Conservation (phyloP, 352 stramenopile species). For the Globisporangium lucens region DNA sequence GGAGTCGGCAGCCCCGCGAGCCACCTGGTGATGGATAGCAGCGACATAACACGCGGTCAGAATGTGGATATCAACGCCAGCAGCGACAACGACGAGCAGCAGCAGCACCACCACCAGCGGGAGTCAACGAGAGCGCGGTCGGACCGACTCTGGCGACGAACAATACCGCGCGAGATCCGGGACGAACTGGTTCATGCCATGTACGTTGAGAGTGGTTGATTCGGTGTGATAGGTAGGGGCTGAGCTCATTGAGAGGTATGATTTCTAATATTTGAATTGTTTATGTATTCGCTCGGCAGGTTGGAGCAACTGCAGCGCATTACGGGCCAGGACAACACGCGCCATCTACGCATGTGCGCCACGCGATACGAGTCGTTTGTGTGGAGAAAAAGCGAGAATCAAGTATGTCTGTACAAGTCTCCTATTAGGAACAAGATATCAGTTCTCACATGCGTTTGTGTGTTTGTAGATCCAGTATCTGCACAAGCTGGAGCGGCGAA, state of each 20-base stretch:
- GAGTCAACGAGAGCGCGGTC: not conserved
- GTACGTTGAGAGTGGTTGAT: constrained; percentile 15
- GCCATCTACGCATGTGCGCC: constrained; percentile 59
- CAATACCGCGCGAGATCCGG: constrained; percentile 24
- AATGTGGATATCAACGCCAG: constrained; percentile 3
- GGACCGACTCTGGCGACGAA: constrained; percentile 19
- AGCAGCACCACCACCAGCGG: not conserved
- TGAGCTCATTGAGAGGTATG: not conserved
- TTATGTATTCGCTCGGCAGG: constrained; percentile 1
- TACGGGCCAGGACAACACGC: constrained; percentile 43
- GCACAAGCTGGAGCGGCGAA: constrained; percentile 60
- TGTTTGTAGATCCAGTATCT: constrained; percentile 44
- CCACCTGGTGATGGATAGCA: not conserved
- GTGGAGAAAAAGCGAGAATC: constrained; percentile 63
- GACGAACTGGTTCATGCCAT: constrained; percentile 29
- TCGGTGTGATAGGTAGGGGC: not conserved
- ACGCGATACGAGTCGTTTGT: constrained; percentile 69
- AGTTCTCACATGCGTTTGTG: not conserved
- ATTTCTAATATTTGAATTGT: not conserved
- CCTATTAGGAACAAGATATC: not conserved
- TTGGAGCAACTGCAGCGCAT: constrained; percentile 54
- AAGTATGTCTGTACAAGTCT: constrained; percentile 24
- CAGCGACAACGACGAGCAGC: constrained; percentile 9
- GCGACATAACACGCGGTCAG: not conserved
- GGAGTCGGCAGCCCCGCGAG: not conserved